Conservation (phyloP, 352 stramenopile species). For the Bremia lactucae region DNA sequence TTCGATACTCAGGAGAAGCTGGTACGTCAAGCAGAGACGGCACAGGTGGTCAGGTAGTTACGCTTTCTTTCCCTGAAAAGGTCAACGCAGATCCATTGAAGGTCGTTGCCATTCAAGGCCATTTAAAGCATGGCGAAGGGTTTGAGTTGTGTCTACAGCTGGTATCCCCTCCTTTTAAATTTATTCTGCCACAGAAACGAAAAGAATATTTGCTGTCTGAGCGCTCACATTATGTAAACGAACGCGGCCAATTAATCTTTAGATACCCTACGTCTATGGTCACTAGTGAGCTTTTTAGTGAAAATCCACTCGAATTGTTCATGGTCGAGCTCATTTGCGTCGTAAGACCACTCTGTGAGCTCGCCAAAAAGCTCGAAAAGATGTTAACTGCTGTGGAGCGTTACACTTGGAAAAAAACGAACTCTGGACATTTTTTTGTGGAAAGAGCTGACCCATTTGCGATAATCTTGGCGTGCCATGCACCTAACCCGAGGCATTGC, state of each 20-base stretch:
- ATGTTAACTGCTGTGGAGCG: slow-evolving; percentile 48
- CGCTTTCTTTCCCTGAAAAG: slow-evolving; percentile 78
- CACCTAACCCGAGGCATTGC: slow-evolving; percentile 57
- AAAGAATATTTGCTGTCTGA: slow-evolving; percentile 53
- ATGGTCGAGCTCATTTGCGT: slow-evolving; percentile 84
- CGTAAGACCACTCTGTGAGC: slow-evolving; percentile 75
- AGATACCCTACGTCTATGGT: slow-evolving; percentile 62
- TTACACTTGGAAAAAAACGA: slow-evolving; percentile 68
- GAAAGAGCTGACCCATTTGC: slow-evolving; percentile 77
- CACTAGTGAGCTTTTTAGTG: slow-evolving; percentile 58
- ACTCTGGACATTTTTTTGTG: slow-evolving; percentile 73
- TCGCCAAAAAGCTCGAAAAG: slow-evolving; percentile 72
- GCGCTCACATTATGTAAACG: slow-evolving; percentile 61
- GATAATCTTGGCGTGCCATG: slow-evolving; percentile 65
- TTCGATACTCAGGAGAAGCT: slow-evolving; percentile 76
- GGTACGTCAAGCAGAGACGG: slow-evolving; percentile 34
- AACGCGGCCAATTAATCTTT: slow-evolving; percentile 67
- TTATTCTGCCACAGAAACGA: slow-evolving; percentile 47
- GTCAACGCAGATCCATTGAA: slow-evolving; percentile 73
- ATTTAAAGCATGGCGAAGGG: slow-evolving; percentile 62
- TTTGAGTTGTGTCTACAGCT: slow-evolving; percentile 75
- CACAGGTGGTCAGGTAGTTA: slow-evolving; percentile 76
- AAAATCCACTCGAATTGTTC: slow-evolving; percentile 80
- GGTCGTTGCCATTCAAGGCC: slow-evolving; percentile 69
- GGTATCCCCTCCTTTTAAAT: slow-evolving; percentile 49